Evolutionary conservation across 192 early-diverging fungal genomes (phyloP), one percentile per base, ranked within the genome.

Genomic region (Thamnidium elegans): DNA sequence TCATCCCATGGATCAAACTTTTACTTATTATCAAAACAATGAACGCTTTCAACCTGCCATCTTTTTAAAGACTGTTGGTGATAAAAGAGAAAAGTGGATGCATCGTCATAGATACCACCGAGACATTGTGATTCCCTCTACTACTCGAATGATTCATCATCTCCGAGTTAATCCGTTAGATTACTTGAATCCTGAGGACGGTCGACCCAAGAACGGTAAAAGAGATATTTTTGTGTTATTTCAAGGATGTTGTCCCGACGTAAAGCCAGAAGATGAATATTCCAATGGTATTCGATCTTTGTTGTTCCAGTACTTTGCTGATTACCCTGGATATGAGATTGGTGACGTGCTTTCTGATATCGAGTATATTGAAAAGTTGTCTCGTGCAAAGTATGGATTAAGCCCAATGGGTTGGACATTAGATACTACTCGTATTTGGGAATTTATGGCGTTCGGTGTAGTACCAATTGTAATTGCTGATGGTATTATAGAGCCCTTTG

Each of bases 361-460:
- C 15, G 74, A 78, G 4, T 81, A 81, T 47, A 64, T 72, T n/a
- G 64, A 65, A n/a, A 61, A 69, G 44, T 50, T 81, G 0, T 63
- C 79, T 21, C 66, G 67, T 42, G 50, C 79, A 11, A 69, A 72
- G 14, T 81, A 73, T 56, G 76, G 79, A 4, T 64, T 81, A 1
- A 63, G 66, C 0, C 79, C 79, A 26, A 68, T 74, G 71, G 76
- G 73, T 11, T 78, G 77, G 67, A 74, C 76, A 13, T 52, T 78
- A 20, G 76, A 74, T 55, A 74, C 74, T 0, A 78, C 71, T 0
- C 64, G 76, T 15, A 48, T 81, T 3, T 81, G 79, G 79, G 79
- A 81, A 65, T 81, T 69, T 32, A 58, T 81, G 51, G 79, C 79
- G 0, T 81, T 78, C 69, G 79, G 79, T 6, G 80, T 81, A 0